phyloP scores from a whole-genome alignment of 2,329 filamentous ascomycete species.

The Exophiala mesophila region DNA sequence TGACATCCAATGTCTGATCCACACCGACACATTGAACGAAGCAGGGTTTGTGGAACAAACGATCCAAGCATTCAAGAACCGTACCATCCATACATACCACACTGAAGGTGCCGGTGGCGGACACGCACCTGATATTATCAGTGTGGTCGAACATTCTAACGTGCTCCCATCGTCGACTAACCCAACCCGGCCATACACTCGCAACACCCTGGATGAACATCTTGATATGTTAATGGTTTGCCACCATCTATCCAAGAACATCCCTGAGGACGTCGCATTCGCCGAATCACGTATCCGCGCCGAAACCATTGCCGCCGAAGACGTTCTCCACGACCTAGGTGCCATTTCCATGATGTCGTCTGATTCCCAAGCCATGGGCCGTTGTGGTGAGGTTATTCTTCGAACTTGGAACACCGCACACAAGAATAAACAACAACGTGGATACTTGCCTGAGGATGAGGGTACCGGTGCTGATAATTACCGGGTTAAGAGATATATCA shows the following conservation, averaged over 20 bases:
- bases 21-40: slow-evolving; percentile 94
- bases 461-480: slow-evolving; percentile 81
- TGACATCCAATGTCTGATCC: slow-evolving; percentile 89
- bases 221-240: slow-evolving; percentile 99
- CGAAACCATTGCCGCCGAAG: slow-evolving; percentile 94
- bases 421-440: slow-evolving; percentile 89
- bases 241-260: slow-evolving; percentile 87
- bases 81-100: slow-evolving; percentile 94
- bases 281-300: slow-evolving; percentile 90
- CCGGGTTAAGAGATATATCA: slow-evolving; percentile 84
- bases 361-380: slow-evolving; percentile 94
- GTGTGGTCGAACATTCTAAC: slow-evolving; percentile 80
- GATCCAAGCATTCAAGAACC: slow-evolving; percentile 74
- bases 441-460: slow-evolving; percentile 69
- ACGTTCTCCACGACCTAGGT: slow-evolving; percentile 89
- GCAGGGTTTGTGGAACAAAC: slow-evolving; percentile 95
- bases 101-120: slow-evolving; percentile 93
- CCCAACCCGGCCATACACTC: slow-evolving; percentile 83
- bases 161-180: slow-evolving; percentile 89
- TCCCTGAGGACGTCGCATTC: slow-evolving; percentile 92
- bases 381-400: slow-evolving; percentile 87
- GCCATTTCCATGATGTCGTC: slow-evolving; percentile 98
- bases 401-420: slow-evolving; percentile 96
- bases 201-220: slow-evolving; percentile 92
- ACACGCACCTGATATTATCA: slow-evolving; percentile 94